These are phyloP conservation scores for Cladosporium sp. DNA, from an alignment of 2,329 filamentous ascomycete species.

Conservation along the genomic window DNA sequence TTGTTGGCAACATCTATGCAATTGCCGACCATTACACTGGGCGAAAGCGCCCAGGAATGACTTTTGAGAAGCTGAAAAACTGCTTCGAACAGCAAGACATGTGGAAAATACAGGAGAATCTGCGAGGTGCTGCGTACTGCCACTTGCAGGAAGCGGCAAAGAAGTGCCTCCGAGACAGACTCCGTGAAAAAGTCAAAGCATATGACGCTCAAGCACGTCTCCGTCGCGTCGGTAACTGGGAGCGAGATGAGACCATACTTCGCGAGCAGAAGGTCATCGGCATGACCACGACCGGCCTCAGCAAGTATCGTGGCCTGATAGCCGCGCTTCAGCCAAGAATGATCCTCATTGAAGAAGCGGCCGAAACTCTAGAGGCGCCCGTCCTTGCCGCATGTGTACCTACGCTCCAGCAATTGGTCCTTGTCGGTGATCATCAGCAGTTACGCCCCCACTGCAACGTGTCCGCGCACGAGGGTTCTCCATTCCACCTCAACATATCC, in stretches of 20 bases:
- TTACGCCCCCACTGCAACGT: constrained; percentile 66
- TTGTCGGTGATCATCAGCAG: constrained; percentile 79
- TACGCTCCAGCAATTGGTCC: constrained; percentile 59
- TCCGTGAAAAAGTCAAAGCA: constrained; percentile 48
- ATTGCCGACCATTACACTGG: constrained; percentile 40
- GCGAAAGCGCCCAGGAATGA: constrained; percentile 25
- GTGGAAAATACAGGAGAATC: constrained; percentile 52
- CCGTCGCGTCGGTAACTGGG: constrained; percentile 55
- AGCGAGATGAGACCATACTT: constrained; percentile 58
- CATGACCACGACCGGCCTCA: constrained; percentile 74
- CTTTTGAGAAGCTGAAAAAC: constrained; percentile 33
- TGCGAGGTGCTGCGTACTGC: constrained; percentile 64
- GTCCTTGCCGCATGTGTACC: constrained; percentile 58
- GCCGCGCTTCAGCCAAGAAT: constrained; percentile 62
- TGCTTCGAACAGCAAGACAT: constrained; percentile 49
- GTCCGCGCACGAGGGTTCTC: constrained; percentile 53
- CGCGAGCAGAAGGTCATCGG: constrained; percentile 58
- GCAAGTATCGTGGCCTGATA: constrained; percentile 72
- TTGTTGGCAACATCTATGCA: constrained; percentile 28
- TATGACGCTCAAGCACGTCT: constrained; percentile 51
- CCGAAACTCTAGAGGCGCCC: constrained; percentile 67
- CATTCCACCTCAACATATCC: constrained; percentile 67
- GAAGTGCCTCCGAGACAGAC: constrained; percentile 38
- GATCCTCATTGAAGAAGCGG: constrained; percentile 74
- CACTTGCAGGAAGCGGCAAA: constrained; percentile 57